These are phyloP conservation scores for Azolla pinnata DNA, from an alignment of 75 land plant species.

Conservation along the genomic window DNA sequence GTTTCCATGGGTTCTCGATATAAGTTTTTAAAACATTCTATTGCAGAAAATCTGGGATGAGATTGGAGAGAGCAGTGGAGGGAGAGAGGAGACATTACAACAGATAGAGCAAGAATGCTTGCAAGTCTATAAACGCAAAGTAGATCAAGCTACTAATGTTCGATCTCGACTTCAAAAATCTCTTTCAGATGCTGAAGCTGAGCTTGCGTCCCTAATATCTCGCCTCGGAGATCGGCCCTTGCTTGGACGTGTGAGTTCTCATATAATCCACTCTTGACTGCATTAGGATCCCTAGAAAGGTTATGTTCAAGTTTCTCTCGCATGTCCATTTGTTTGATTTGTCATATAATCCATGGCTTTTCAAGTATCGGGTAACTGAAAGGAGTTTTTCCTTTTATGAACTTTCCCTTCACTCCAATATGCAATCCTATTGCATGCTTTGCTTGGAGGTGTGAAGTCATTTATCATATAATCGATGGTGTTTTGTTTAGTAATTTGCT, in stretches of 20 bases:
- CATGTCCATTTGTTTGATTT: constrained; percentile 8
- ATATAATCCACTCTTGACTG: no score
- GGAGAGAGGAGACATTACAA: constrained; percentile 84
- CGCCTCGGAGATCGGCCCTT: constrained; percentile 70
- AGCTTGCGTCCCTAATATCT: constrained; percentile 62
- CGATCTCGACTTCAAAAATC: constrained; percentile 73
- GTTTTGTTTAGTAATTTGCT: no score
- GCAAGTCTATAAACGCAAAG: constrained; percentile 94
- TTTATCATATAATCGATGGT: no score
- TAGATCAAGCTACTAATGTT: constrained; percentile 73
- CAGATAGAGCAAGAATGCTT: constrained; percentile 91
- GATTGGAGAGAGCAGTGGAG: constrained; percentile 86
- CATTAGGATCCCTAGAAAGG: no score
- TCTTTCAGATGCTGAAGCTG: constrained; percentile 68
- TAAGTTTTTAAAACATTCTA: no score
- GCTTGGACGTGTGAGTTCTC: constrained; percentile 37
- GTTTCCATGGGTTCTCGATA: no score
- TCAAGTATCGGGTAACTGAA: no score
- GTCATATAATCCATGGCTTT: not conserved
- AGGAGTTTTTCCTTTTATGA: no score
- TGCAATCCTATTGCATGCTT: no score
- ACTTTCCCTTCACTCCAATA: no score
- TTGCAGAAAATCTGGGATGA: constrained; percentile 93
- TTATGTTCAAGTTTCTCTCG: no score
- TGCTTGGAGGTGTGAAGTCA: no score